phyloP scores from a whole-genome alignment of 768 basidiomycete species.

The Fistulinella prunicolor region DNA sequence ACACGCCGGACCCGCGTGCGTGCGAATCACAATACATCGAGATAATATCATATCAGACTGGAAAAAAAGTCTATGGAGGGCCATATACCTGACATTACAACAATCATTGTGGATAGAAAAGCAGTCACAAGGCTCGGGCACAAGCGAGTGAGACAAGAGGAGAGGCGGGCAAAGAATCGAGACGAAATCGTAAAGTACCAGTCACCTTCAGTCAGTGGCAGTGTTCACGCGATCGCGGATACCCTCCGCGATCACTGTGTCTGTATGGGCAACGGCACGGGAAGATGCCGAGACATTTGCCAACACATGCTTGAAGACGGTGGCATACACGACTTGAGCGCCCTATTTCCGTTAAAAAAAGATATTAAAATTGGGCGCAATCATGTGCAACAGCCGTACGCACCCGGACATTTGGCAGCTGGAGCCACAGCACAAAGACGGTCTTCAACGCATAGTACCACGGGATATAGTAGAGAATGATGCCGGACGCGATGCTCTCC shows the following conservation, averaged over 20 bases:
- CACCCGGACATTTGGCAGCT: conserved; percentile 81
- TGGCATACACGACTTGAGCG: conserved; percentile 77
- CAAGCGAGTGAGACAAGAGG: neutral
- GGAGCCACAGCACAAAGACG: conserved; percentile 87
- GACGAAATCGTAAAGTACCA: too few species aligned
- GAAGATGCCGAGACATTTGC: conserved; percentile 52
- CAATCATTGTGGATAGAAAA: conserved; percentile 10
- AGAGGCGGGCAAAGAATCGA: neutral
- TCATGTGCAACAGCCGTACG: conserved; percentile 31
- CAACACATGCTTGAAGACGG: conserved; percentile 77
- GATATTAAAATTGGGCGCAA: neutral
- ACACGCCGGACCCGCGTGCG: neutral
- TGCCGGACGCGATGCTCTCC: conserved; percentile 78
- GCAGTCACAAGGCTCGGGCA: conserved; percentile 12
- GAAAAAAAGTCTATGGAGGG: conserved; percentile 19
- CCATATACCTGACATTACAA: conserved; percentile 26
- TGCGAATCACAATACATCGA: neutral
- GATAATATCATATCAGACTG: conserved; percentile 6
- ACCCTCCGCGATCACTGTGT: conserved; percentile 51
- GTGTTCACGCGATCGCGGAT: conserved; percentile 45
- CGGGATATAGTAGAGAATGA: conserved; percentile 88
- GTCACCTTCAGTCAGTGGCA: conserved; percentile 30
- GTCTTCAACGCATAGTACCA: conserved; percentile 97
- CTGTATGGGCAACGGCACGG: conserved; percentile 42
- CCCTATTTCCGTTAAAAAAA: conserved; percentile 50